phyloP scores from a whole-genome alignment of 2,329 filamentous ascomycete genomes.

The Coniochaeta pulveracea region DNA sequence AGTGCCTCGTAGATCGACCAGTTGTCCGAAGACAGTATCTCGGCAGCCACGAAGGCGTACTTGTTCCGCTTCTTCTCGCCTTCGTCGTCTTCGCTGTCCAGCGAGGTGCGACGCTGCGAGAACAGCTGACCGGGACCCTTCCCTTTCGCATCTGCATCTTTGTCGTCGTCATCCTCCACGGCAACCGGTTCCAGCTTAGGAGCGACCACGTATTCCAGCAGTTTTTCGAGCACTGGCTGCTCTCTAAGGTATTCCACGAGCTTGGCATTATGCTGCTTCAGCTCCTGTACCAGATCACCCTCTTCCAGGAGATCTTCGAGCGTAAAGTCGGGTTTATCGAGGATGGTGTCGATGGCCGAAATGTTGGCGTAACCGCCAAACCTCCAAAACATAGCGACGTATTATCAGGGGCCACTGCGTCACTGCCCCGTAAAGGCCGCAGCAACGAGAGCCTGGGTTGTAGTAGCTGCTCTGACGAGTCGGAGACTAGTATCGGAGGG shows the following conservation, averaged over 20 bases:
- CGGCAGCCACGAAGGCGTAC: constrained; percentile 86
- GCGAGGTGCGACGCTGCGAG: constrained; percentile 39
- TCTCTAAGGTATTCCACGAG: constrained; percentile 92
- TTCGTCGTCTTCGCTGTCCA: constrained; percentile 54
- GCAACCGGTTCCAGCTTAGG: constrained; percentile 53
- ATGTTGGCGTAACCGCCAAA: constrained; percentile 98
- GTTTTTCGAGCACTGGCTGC: constrained; percentile 68
- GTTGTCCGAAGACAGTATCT: constrained; percentile 88
- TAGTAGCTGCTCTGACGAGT: too few relatives aligned
- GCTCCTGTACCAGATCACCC: constrained; percentile 89
- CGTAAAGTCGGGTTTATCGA: constrained; percentile 92
- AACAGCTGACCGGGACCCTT: constrained; percentile 29
- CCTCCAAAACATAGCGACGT: constrained; percentile 92
- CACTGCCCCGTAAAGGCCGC: constrained; percentile 15
- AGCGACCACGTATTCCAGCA: constrained; percentile 86
- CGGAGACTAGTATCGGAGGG: too few relatives aligned
- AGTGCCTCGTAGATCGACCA: constrained; percentile 94
- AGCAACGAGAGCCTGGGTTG: background rate
- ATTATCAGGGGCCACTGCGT: constrained; percentile 11
- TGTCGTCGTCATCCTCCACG: constrained; percentile 35
- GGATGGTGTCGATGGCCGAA: constrained; percentile 89
- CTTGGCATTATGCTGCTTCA: constrained; percentile 97
- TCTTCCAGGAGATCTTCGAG: constrained; percentile 95
- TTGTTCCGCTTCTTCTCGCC: constrained; percentile 84
- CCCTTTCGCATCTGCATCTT: constrained; percentile 38